Evolutionary conservation across 805 yeast species (phyloP).

Genomic region (Ogataea philodendri): DNA sequence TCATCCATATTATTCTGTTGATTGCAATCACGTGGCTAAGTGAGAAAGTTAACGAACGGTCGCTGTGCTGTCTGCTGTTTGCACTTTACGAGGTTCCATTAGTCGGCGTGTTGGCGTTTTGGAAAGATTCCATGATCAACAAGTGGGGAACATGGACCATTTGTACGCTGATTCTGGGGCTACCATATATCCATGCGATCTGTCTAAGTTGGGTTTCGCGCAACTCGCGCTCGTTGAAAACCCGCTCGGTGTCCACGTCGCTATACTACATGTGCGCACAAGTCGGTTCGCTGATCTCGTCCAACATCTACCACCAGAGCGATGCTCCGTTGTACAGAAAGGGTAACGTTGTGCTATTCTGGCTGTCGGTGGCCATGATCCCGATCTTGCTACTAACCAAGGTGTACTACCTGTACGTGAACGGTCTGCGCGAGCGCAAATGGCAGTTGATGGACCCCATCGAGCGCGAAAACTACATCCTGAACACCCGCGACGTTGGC

Average conservation of each 20-base stretch:
- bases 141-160: constrained; percentile 21
- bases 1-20: constrained; percentile 12
- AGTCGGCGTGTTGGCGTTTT: constrained; percentile 15
- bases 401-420: constrained; percentile 23
- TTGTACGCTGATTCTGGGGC: constrained; percentile 30
- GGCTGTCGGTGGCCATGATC: constrained; percentile 25
- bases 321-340: constrained; percentile 33
- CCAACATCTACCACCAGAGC: constrained; percentile 31
- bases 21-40: constrained; percentile 28
- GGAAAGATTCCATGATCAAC: constrained; percentile 12
- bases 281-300: constrained; percentile 27
- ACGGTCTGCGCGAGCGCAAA: constrained; percentile 5
- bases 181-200: constrained; percentile 42
- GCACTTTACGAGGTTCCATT: constrained; percentile 16
- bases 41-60: constrained; percentile 39
- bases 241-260: constrained; percentile 33
- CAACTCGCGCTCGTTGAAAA: constrained; percentile 30
- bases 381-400: constrained; percentile 19
- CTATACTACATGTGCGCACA: constrained; percentile 33
- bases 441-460: constrained; percentile 50
- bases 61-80: constrained; percentile 39
- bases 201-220: constrained; percentile 33
- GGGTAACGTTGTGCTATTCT: constrained; percentile 27
- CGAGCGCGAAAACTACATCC: constrained; percentile 47
- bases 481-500: constrained; percentile 48